Evolutionary conservation across 495 filamentous ascomycete species (phyloP), one percentile per base, ranked within the genome.

Genomic region (Podospora pseudoanserina): DNA sequence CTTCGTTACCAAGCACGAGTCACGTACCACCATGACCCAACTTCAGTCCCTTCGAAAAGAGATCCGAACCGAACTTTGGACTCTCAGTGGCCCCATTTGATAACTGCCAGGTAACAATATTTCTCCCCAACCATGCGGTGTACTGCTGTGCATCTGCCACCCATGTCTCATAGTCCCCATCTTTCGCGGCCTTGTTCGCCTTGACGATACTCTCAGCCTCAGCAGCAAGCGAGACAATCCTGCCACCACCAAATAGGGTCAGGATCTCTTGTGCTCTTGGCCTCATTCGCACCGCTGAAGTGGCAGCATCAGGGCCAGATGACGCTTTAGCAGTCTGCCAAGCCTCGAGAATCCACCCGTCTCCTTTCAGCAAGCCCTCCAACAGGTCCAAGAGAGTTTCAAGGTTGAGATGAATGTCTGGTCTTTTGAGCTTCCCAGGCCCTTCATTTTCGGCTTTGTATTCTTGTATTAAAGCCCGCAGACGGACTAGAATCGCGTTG

Each of bases 11-110:
- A 44, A 28, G 20, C 18, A 18, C 5, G 15, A 58, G 13, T 27
- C 20, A 57, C 73, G 49, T 83, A 93, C 93, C 90, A 55, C 84
- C 80, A 79, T 94, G 90, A 4, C 92, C 94, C 66, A 97, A 77
- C 32, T 86, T 87, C 54, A 95, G 78, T 0, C 86, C 83, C 71
- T 89, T 90, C 11, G 84, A 83, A 44, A 89, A 81, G 30, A 97
- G 70, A 54, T 87, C 83, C 58, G 87, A 83, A 26, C 86, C 83
- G 39, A 85, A 75, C 68, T 86, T 89, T 26, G 77, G 76, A 34
- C 84, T 81, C 30, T 86, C 77, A 27, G 80, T 71, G 4, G 68
- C 56, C 3, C 68, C 65, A 23, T 76, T 67, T 16, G 82, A 76
- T 54, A 76, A 76, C 28, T 80, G 76, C 79, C 89, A 85, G 23